phyloP scores from a whole-genome alignment of 305 asterid species.

The Solanum chacoense region DNA sequence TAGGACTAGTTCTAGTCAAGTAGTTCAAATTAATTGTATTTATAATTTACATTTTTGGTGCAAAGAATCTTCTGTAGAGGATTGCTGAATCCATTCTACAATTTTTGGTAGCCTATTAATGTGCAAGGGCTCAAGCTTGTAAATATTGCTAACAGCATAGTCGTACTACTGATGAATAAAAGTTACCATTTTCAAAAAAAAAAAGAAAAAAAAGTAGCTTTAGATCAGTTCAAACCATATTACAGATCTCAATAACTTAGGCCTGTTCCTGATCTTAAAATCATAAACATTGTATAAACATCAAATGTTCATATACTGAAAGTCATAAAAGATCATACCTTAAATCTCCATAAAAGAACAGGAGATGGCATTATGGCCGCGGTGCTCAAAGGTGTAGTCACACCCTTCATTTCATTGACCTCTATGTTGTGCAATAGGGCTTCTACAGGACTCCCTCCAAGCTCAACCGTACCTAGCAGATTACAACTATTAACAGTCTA shows the following conservation, averaged over 20 bases:
- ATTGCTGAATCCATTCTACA: background rate
- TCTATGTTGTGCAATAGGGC: constrained; percentile 34
- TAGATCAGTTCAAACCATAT: background rate
- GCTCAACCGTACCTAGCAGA: constrained; percentile 28
- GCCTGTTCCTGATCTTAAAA: background rate
- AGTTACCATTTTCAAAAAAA: background rate
- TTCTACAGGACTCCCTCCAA: constrained; percentile 49
- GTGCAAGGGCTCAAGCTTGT: background rate
- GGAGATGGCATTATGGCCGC: constrained; percentile 76
- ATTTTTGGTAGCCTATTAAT: background rate
- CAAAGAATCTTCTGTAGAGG: background rate
- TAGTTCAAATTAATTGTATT: background rate
- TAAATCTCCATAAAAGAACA: constrained; percentile 82
- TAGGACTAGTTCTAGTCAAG: background rate
- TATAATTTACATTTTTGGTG: background rate
- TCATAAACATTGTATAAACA: background rate
- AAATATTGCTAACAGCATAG: background rate
- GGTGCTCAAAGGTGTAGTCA: constrained; percentile 43
- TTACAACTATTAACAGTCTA: background rate
- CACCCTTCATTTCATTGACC: constrained; percentile 73
- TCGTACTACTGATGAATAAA: background rate
- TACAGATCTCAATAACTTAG: background rate
- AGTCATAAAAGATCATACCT: constrained; percentile 34
- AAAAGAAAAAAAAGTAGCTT: background rate
- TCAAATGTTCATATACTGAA: background rate